Percentiles rank a stretch among this genome's conserved stretches.
These are phyloP conservation scores for Pistacia atlantica DNA, from an alignment of 345 rosid species.

Conservation along the genomic window DNA sequence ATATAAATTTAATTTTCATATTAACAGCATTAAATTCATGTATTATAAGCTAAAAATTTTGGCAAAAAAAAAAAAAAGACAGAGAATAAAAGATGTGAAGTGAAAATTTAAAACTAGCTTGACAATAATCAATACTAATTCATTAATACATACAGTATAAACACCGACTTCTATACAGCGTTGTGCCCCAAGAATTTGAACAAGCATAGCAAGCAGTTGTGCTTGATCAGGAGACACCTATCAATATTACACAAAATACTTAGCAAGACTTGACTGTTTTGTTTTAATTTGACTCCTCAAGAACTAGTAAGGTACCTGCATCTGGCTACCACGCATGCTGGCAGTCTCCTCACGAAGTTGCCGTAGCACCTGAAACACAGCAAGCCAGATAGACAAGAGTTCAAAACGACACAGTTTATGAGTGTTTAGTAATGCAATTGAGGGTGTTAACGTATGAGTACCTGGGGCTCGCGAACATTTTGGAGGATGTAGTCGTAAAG, in stretches of 20 bases:
- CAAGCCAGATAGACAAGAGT: neutral
- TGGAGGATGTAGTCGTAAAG: conserved; percentile 80
- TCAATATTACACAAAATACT: neutral
- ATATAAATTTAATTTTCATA: neutral
- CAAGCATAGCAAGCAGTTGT: conserved; percentile 88
- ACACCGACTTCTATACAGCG: conserved; percentile 92
- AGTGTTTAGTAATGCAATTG: neutral
- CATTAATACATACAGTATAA: conserved; percentile 57
- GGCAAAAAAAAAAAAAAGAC: neutral
- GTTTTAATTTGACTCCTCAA: neutral
- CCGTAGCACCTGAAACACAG: conserved; percentile 58
- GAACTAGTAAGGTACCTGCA: conserved; percentile 58
- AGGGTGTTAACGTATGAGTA: conserved; percentile 10
- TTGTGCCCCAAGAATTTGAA: conserved; percentile 75
- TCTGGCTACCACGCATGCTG: conserved; percentile 73
- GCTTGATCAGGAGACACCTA: conserved; percentile 97
- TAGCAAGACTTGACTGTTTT: neutral
- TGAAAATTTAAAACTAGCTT: neutral
- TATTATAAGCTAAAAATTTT: neutral
- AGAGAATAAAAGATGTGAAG: too few species aligned
- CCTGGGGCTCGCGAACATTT: conserved; percentile 86
- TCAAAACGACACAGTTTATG: neutral
- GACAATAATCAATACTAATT: neutral
- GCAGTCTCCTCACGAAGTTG: conserved; percentile 92
- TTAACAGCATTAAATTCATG: neutral